These are phyloP conservation scores for Euphrasia arctica DNA, from an alignment of 305 asterid genomes.

Conservation along the genomic window DNA sequence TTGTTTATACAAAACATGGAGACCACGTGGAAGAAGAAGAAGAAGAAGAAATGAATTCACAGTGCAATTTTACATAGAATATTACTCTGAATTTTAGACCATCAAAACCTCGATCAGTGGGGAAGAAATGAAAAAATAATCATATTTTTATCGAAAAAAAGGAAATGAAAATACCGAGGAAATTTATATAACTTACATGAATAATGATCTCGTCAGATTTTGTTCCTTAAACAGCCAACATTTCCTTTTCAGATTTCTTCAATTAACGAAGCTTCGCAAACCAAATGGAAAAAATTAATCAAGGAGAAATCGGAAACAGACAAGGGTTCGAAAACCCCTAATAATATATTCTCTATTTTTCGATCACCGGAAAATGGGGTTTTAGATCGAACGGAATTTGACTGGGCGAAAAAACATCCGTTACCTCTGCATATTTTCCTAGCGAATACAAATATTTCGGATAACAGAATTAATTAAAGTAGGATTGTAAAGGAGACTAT, in stretches of 20 bases:
- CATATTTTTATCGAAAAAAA: neutral
- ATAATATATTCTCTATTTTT: neutral
- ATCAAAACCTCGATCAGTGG: conserved; percentile 16
- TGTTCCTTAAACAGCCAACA: conserved; percentile 46
- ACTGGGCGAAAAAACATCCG: neutral
- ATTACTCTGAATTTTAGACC: no score
- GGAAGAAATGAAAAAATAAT: conserved; percentile 15
- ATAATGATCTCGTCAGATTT: conserved; percentile 45
- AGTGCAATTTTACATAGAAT: neutral
- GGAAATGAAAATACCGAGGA: conserved; percentile 27
- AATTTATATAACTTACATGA: conserved; percentile 16
- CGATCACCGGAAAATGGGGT: neutral
- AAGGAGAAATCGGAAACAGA: no score
- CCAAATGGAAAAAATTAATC: neutral
- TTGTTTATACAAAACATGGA: conserved; percentile 36
- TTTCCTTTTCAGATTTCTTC: conserved; percentile 27
- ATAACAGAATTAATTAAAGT: neutral
- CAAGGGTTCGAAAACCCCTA: no score
- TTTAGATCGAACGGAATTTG: neutral
- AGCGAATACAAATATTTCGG: neutral
- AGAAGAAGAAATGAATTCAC: conserved; percentile 26
- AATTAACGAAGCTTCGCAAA: conserved; percentile 30
- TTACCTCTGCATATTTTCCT: neutral
- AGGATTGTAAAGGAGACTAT: neutral
- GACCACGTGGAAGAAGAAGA: neutral